Evolutionary conservation across 768 basidiomycete species (phyloP).

Genomic region (Pulveroboletus sp.): DNA sequence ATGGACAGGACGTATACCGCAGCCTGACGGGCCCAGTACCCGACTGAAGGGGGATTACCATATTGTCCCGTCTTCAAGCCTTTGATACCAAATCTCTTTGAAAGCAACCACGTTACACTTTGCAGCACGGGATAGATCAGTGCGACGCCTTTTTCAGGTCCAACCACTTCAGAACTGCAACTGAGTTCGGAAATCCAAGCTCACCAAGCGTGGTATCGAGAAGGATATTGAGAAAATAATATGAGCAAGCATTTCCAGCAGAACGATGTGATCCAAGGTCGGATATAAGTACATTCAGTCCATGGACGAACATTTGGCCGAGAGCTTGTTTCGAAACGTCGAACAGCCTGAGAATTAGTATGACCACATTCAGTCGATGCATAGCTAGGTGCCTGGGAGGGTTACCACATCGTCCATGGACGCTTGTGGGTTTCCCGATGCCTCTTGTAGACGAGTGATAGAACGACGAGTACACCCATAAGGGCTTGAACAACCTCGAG

Average conservation of each 20-base stretch:
- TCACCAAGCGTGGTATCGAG: slow-evolving; percentile 73
- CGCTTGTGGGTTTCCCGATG: slow-evolving; percentile 81
- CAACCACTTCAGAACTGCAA: slow-evolving; percentile 5
- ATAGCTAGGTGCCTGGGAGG: neutral
- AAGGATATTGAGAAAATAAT: slow-evolving; percentile 89
- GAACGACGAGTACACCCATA: slow-evolving; percentile 88
- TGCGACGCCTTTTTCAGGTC: slow-evolving; percentile 55
- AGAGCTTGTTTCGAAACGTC: slow-evolving; percentile 91
- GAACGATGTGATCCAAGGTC: slow-evolving; percentile 65
- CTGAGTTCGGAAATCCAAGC: slow-evolving; percentile 18
- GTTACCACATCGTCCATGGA: slow-evolving; percentile 90
- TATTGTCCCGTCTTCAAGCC: slow-evolving; percentile 87
- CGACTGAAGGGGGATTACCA: slow-evolving; percentile 72
- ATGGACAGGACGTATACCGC: slow-evolving; percentile 79
- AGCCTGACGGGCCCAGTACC: slow-evolving; percentile 72
- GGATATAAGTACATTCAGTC: slow-evolving; percentile 74
- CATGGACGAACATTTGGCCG: slow-evolving; percentile 80
- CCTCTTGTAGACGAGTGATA: slow-evolving; percentile 82
- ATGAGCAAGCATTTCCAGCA: slow-evolving; percentile 80
- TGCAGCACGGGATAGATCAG: slow-evolving; percentile 74
- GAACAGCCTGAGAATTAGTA: slow-evolving; percentile 56
- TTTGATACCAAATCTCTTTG: slow-evolving; percentile 58
- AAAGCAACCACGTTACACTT: slow-evolving; percentile 56
- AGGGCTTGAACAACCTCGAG: slow-evolving; percentile 71
- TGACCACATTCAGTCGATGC: slow-evolving; percentile 6